phyloP scores from a whole-genome alignment of 2,329 filamentous ascomycete species.

The Aspergillus sojae region DNA sequence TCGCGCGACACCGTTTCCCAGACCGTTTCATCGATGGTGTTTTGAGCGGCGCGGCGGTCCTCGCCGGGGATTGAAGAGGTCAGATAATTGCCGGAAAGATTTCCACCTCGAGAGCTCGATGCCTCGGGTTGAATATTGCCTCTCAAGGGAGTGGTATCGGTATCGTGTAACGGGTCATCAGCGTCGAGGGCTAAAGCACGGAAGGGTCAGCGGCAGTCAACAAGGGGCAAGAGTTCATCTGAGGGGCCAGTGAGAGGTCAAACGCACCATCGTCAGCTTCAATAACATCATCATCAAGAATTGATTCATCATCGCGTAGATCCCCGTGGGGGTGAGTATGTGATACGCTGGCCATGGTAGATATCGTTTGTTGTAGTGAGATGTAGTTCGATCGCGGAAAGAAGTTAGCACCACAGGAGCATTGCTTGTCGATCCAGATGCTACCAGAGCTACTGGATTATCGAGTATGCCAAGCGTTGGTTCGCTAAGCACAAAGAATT shows the following conservation, averaged over 20 bases:
- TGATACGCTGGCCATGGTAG: conserved; percentile 40
- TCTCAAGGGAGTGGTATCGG: conserved; percentile 75
- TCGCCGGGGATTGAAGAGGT: conserved; percentile 90
- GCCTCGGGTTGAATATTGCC: conserved; percentile 75
- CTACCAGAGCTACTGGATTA: conserved; percentile 11
- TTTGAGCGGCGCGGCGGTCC: conserved; percentile 83
- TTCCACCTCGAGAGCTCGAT: conserved; percentile 45
- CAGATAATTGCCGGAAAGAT: conserved; percentile 79
- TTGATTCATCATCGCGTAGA: conserved; percentile 63
- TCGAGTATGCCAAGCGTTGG: neutral
- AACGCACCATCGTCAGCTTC: conserved; percentile 74
- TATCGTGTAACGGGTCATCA: conserved; percentile 75
- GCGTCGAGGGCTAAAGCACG: conserved; percentile 73
- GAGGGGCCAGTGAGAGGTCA: neutral
- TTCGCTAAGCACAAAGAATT: neutral
- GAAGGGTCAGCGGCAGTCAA: conserved; percentile 1
- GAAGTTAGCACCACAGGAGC: conserved; percentile 17
- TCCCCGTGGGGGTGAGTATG: conserved; percentile 56
- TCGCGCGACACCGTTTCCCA: conserved; percentile 97
- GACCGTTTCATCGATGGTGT: conserved; percentile 95
- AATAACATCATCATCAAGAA: conserved; percentile 72
- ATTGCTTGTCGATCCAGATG: conserved; percentile 17
- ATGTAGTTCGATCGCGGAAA: conserved; percentile 4
- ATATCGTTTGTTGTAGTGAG: conserved; percentile 1
- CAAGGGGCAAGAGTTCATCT: neutral